Base-by-base conservation (phyloP, 2,329 filamentous ascomycete species). In the Helicocarpus griseus region DNA sequence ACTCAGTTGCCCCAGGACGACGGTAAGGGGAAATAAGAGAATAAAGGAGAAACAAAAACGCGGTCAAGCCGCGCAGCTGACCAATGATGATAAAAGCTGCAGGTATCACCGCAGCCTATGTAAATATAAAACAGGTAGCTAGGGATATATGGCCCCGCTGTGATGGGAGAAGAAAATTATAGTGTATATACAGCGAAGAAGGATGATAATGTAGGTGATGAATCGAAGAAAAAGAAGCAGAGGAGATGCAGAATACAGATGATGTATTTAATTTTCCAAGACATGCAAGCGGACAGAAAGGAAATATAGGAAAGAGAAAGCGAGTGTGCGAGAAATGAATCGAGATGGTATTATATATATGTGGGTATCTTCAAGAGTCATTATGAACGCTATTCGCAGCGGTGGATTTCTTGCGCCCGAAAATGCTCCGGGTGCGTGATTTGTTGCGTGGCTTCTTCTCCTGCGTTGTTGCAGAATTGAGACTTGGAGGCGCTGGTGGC, bases 341-440 rank as follows among this genome's bases (percentile, higher is more conserved):
- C 7, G 8, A 33, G 7, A 44, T 44, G 11, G 13, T 22, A 44
- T 44, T 7, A 14, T 22, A 39, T 33, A 35, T 36, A 14, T 9
- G 29, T 2, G 29, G 44, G 44, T 46, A 35, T 48, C 21, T 33
- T 50, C 39, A 41, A 46, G 39, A 47, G 46, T 53, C 52, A 41
- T 59, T 49, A 56, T 66, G 64, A 13, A 61, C 38, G 48, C 38
- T 31, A 40, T 17, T 19, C 52, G 5, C 57, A 43, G 35, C 58
- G 22, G 54, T 54, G 36, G 63, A 68, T 65, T 77, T 75, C 67
- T 81, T 82, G 57, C 78, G 74, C 56, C 83, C 78, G 68, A 91
- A 91, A 61, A 91, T 83, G 55, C 79, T 81, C 59, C 87, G 77
- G 46, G 85, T 82, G 56, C 84, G 82, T 26, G 86, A 89, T 71